These are phyloP conservation scores for Inga leiocalycina DNA, from an alignment of 306 rosid genomes.

Conservation along the genomic window DNA sequence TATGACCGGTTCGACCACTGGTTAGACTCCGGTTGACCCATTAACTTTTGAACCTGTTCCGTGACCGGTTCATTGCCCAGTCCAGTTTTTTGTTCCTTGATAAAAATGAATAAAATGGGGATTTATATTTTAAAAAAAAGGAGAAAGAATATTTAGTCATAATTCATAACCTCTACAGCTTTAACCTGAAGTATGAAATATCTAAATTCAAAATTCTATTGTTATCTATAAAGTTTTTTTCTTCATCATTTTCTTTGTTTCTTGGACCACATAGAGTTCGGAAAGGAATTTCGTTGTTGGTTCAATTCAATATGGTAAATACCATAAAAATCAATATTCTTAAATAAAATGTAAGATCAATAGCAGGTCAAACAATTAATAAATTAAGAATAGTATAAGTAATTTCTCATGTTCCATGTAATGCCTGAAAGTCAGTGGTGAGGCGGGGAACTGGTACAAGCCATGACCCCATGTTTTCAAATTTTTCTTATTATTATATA, in stretches of 20 bases:
- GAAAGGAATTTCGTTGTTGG: neutral
- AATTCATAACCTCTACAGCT: neutral
- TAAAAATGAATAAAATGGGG: neutral
- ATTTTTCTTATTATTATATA: too few species aligned
- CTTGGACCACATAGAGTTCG: neutral
- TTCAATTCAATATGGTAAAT: neutral
- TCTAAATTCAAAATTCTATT: neutral
- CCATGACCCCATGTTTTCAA: neutral
- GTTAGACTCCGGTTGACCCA: too few species aligned
- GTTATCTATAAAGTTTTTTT: neutral
- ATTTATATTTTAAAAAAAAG: neutral
- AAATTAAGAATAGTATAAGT: too few species aligned
- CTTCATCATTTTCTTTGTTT: neutral
- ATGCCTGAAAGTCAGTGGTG: neutral
- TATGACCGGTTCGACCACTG: too few species aligned
- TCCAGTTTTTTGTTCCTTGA: neutral
- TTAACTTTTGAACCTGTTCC: too few species aligned
- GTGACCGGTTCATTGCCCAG: too few species aligned
- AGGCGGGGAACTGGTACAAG: neutral
- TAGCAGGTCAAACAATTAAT: neutral
- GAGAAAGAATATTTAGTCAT: neutral
- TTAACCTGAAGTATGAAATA: neutral
- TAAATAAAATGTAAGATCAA: neutral
- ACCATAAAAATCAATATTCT: neutral
- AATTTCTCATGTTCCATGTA: neutral